Conservation (phyloP, 352 stramenopile genomes). For the Elongisporangium undulatum region DNA sequence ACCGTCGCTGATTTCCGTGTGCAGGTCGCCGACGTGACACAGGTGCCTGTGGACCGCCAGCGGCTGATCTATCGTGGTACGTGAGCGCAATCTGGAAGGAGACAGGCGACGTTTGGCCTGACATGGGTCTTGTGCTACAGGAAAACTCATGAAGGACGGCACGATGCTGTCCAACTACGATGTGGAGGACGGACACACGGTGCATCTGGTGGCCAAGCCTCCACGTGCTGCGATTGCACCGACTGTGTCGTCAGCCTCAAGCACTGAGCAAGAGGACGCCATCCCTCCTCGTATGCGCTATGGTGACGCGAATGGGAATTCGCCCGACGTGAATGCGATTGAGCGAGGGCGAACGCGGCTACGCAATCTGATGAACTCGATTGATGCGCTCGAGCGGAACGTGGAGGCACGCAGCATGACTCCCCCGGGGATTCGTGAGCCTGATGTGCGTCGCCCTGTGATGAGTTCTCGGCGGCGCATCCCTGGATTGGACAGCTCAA, state of each 20-base stretch:
- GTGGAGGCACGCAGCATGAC: neutral
- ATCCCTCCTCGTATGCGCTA: neutral
- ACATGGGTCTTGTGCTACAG: slow-evolving; percentile 7
- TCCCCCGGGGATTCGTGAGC: slow-evolving; percentile 8
- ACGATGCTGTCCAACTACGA: slow-evolving; percentile 67
- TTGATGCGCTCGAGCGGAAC: slow-evolving; percentile 5
- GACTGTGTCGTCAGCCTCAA: slow-evolving; percentile 1
- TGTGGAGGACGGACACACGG: slow-evolving; percentile 90
- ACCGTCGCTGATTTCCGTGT: slow-evolving; percentile 61
- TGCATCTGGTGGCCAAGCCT: slow-evolving; percentile 87
- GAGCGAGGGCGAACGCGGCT: slow-evolving; percentile 17
- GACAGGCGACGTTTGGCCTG: neutral
- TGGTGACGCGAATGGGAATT: neutral
- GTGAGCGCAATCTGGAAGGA: slow-evolving; percentile 33
- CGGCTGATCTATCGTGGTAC: slow-evolving; percentile 89
- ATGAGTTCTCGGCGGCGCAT: slow-evolving; percentile 7
- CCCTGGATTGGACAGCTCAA: neutral
- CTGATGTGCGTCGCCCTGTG: slow-evolving; percentile 7
- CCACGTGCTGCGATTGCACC: neutral
- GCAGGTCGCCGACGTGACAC: slow-evolving; percentile 45
- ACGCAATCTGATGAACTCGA: slow-evolving; percentile 10
- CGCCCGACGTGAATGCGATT: slow-evolving; percentile 4
- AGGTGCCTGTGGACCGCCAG: slow-evolving; percentile 60
- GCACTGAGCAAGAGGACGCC: neutral
- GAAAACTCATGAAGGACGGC: slow-evolving; percentile 85